Base-by-base conservation (phyloP, 306 rosid genomes). In the Malus domestica region DNA sequence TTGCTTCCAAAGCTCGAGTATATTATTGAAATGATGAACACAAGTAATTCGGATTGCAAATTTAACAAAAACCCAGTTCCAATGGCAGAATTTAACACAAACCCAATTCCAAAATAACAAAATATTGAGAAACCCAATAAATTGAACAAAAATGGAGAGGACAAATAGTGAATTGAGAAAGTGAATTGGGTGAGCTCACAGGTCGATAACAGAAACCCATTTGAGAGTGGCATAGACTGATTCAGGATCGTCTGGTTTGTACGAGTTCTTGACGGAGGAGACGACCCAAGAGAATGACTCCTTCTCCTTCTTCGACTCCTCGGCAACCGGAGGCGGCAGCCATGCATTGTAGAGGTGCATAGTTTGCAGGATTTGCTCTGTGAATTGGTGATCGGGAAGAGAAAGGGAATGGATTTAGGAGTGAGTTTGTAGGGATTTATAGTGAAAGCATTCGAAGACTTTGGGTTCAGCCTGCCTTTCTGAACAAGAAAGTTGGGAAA, bases 341-440 rank as follows among this genome's bases (percentile, higher is more conserved):
- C 97, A 95, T 71, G 94, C 99, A 90, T 95, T 95, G 87, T 92
- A 89, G 74, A 92, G 98, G 90, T 95, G 99, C 99, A 95, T 87
- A 16, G 4, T 89, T 67, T 62, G 6, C 45, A 27, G 9, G 67
- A 77, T 18, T 71, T 76, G 65, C 68, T 40, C 23, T 18, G 19
- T 4, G 74, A 30, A 51, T 30, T 71, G 22, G 14, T 42, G 68
- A 73, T 72, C 55, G 25, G 10, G 58, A 22, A 7, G 62, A 20
- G 70, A 66, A 33, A 19, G 18, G 18, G 14, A 68, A 6, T 42
- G n/a, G 10, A 44, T 25, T 61, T 44, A 10, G 19, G 75, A 33
- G 19, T 7, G 22, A 57, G 23, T 6, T 2, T 15, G 30, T 15
- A 10, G 65, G 32, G 38, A 74, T 38, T 74, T 74, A 44, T 74